Evolutionary conservation across 371 early-diverging fungal species (phyloP).

Genomic region (Apophysomyces variabilis): DNA sequence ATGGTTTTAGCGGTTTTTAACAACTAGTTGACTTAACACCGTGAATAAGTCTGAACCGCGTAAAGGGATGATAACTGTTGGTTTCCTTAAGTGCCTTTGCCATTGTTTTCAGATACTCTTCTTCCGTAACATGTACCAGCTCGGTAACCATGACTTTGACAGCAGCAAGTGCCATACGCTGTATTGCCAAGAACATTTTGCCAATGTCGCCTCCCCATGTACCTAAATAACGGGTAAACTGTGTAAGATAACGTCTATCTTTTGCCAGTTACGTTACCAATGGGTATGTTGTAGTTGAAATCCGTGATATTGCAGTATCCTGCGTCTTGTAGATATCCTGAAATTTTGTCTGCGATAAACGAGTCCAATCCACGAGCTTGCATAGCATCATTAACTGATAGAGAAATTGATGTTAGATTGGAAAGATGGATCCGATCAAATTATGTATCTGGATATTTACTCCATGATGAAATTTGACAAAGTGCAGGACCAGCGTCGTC

Average conservation of each 20-base stretch:
- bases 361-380: slow-evolving; percentile 37
- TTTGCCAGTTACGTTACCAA: slow-evolving; percentile 26
- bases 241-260: background rate
- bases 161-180: slow-evolving; percentile 42
- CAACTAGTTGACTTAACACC: slow-evolving; percentile 9
- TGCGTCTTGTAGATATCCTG: slow-evolving; percentile 27
- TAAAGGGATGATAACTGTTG: slow-evolving; percentile 20
- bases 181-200: slow-evolving; percentile 38
- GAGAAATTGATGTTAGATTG: background rate
- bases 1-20: background rate
- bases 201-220: slow-evolving; percentile 45
- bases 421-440: background rate
- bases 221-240: slow-evolving; percentile 16
- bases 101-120: slow-evolving; percentile 27
- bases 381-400: slow-evolving; percentile 39
- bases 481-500: slow-evolving; percentile 38
- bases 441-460: slow-evolving; percentile 26
- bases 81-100: slow-evolving; percentile 34
- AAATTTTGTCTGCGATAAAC: slow-evolving; percentile 45
- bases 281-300: slow-evolving; percentile 36
- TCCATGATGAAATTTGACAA: slow-evolving; percentile 35
- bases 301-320: slow-evolving; percentile 31
- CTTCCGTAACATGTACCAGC: slow-evolving; percentile 18
- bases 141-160: slow-evolving; percentile 45
- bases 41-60: slow-evolving; percentile 40